These are phyloP conservation scores for Eucalyptus paniculata DNA, from an alignment of 345 rosid species.

Conservation along the genomic window DNA sequence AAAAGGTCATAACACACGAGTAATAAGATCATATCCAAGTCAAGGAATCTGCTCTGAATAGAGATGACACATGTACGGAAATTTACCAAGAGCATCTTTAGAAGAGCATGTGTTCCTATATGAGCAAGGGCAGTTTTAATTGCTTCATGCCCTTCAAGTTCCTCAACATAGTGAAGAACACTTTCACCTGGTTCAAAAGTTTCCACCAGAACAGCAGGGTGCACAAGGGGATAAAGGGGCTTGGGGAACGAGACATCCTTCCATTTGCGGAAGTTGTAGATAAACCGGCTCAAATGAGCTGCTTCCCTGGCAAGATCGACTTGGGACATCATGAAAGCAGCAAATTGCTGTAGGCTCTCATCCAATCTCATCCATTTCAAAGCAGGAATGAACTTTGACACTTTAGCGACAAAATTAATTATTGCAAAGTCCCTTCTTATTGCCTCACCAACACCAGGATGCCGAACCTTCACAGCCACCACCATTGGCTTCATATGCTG, in stretches of 20 bases:
- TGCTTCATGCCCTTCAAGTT: slow-evolving; percentile 45
- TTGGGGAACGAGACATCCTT: slow-evolving; percentile 98
- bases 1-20: not conserved
- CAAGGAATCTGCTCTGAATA: not conserved
- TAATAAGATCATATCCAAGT: not conserved
- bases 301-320: slow-evolving; percentile 99
- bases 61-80: not conserved
- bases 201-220: slow-evolving; percentile 96
- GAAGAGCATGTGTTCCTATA: slow-evolving; percentile 92
- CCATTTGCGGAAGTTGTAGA: slow-evolving; percentile 84
- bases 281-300: slow-evolving; percentile 89
- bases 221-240: slow-evolving; percentile 91
- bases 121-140: slow-evolving; percentile 81
- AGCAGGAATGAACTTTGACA: slow-evolving; percentile 59
- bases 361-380: slow-evolving; percentile 93
- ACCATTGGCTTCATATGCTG: slow-evolving; percentile 48
- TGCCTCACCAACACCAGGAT: slow-evolving; percentile 95
- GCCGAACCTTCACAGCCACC: slow-evolving; percentile 98
- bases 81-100: slow-evolving; percentile 95
- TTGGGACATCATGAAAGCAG: slow-evolving; percentile 95
- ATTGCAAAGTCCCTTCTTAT: slow-evolving; percentile 82
- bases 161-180: slow-evolving; percentile 79
- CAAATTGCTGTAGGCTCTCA: slow-evolving; percentile 95
- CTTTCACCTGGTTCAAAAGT: slow-evolving; percentile 91
- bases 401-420: slow-evolving; percentile 61